Conservation (phyloP, 805 yeast species). For the Kodamaea restingae region DNA sequence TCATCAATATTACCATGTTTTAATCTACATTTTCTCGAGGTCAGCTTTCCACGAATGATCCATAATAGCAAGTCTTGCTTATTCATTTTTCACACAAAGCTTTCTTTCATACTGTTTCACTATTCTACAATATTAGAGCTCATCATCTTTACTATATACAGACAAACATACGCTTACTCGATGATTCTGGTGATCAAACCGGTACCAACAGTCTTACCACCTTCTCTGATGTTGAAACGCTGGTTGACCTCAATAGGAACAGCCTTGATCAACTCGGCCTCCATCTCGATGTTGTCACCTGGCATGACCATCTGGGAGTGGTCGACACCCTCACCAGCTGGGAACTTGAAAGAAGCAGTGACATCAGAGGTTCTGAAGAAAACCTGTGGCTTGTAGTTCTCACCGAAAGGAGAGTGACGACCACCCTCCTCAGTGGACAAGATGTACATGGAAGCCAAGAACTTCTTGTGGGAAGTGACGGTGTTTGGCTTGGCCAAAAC, state of each 20-base stretch:
- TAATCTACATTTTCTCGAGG: too few species aligned
- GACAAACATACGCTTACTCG: conserved; percentile 39
- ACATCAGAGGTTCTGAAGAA: conserved; percentile 96
- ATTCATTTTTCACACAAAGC: too few species aligned
- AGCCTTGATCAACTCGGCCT: conserved; percentile 82
- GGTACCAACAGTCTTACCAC: conserved; percentile 98
- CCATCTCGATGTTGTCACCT: conserved; percentile 98
- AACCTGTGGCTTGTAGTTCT: conserved; percentile 97
- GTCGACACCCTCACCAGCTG: conserved; percentile 67
- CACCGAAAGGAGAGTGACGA: conserved; percentile 95
- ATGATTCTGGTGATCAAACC: conserved; percentile 93
- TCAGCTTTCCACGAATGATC: too few species aligned
- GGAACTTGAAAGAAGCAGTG: conserved; percentile 86
- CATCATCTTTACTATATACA: conserved; percentile 7
- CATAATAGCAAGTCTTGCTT: too few species aligned
- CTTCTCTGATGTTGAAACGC: conserved; percentile 99
- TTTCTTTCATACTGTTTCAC: too few species aligned
- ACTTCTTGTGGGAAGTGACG: conserved; percentile 87
- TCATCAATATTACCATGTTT: too few species aligned
- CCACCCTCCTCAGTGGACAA: conserved; percentile 98
- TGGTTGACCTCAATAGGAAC: conserved; percentile 94
- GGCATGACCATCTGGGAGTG: conserved; percentile 91
- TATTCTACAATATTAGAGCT: too few species aligned
- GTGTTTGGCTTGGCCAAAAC: conserved; percentile 90
- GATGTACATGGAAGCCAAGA: conserved; percentile 89